Percentiles rank a stretch among this genome's conserved stretches.
Conservation (phyloP, 2,329 filamentous ascomycete species). For the Acrodontium crateriforme region DNA sequence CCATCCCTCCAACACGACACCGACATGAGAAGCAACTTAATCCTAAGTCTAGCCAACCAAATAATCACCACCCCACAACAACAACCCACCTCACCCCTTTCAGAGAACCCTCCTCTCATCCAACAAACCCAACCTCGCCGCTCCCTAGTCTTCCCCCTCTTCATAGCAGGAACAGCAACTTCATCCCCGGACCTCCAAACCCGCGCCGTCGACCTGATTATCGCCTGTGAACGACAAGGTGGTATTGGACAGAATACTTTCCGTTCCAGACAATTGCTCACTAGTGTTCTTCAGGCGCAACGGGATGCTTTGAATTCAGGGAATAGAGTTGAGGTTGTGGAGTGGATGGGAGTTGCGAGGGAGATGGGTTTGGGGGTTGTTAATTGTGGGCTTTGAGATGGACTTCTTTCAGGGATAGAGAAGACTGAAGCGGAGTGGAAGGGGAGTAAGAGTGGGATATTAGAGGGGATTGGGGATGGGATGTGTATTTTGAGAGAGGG, state of each 20-base stretch:
- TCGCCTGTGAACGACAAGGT: constrained; percentile 32
- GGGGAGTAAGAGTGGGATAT: too few species aligned
- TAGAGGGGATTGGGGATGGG: too few species aligned
- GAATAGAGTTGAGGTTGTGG: constrained; percentile 30
- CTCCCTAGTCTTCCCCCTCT: constrained; percentile 39
- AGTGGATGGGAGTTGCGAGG: constrained; percentile 37
- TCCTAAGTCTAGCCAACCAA: constrained; percentile 30
- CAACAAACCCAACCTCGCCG: constrained; percentile 16
- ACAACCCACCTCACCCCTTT: too few species aligned
- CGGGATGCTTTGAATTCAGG: constrained; percentile 26
- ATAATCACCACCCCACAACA: too few species aligned
- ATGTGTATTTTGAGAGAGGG: too few species aligned
- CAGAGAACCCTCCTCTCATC: too few species aligned
- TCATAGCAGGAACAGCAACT: constrained; percentile 38
- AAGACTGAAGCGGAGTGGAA: too few species aligned
- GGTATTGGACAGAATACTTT: constrained; percentile 34
- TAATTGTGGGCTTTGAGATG: constrained; percentile 35
- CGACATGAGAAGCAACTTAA: constrained; percentile 29
- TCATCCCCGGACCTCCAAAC: constrained; percentile 29
- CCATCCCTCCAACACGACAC: constrained; percentile 27
- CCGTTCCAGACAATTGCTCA: constrained; percentile 32
- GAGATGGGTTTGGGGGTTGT: constrained; percentile 34
- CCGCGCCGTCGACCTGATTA: constrained; percentile 35
- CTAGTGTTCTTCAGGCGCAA: constrained; percentile 36
- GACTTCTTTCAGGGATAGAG: too few species aligned